phyloP scores from a whole-genome alignment of 2,329 filamentous ascomycete genomes.

The Pseudopithomyces chartarum region DNA sequence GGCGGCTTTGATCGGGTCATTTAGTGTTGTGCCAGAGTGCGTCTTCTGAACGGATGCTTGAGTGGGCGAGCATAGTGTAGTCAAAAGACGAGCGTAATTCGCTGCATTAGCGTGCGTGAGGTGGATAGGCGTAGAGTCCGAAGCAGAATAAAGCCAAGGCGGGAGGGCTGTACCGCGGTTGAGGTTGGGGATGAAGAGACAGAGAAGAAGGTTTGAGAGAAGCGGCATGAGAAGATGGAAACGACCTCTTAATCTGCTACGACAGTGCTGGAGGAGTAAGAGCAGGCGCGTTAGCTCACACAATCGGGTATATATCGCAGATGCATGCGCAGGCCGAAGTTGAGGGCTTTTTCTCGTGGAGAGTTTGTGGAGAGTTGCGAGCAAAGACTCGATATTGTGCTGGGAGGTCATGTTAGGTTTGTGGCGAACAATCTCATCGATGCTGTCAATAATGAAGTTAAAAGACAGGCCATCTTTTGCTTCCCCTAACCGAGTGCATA shows the following conservation, averaged over 20 bases:
- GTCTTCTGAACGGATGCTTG: conserved; percentile 58
- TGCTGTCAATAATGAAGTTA: conserved; percentile 55
- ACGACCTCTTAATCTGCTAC: conserved; percentile 62
- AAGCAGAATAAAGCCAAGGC: conserved; percentile 34
- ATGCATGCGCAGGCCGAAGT: conserved; percentile 30
- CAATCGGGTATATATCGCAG: conserved; percentile 58
- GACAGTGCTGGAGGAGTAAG: conserved; percentile 61
- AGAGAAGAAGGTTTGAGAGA: conserved; percentile 60
- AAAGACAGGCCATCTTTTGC: conserved; percentile 61
- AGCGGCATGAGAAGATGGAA: conserved; percentile 63
- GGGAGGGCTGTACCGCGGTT: conserved; percentile 32
- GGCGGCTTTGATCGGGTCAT: conserved; percentile 64
- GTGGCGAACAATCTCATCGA: conserved; percentile 49
- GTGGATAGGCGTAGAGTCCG: conserved; percentile 12
- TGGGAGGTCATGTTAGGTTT: conserved; percentile 50
- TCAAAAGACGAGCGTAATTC: conserved; percentile 60
- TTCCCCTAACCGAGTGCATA: conserved; percentile 42
- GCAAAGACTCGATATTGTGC: conserved; percentile 48
- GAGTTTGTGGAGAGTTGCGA: conserved; percentile 44
- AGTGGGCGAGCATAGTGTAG: conserved; percentile 66
- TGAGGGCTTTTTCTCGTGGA: conserved; percentile 36
- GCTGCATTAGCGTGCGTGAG: conserved; percentile 52
- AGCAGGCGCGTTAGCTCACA: conserved; percentile 59
- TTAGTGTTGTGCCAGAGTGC: conserved; percentile 49
- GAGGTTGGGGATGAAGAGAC: conserved; percentile 58